These are phyloP conservation scores for Solanum tarijense DNA, from an alignment of 257 asterid species.

Conservation along the genomic window DNA sequence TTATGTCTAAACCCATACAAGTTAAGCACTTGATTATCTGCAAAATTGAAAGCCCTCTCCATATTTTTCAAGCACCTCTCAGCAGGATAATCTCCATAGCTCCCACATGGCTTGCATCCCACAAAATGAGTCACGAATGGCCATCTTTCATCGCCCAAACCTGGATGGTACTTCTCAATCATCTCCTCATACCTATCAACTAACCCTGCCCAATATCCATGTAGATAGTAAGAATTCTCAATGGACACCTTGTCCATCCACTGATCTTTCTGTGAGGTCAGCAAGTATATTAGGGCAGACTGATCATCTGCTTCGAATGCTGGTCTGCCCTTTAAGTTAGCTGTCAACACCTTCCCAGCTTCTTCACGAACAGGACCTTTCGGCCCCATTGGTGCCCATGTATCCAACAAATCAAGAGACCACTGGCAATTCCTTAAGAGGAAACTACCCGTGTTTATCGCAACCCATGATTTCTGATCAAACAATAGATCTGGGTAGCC, in stretches of 20 bases:
- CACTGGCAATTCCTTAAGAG: constrained; percentile 79
- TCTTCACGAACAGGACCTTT: constrained; percentile 82
- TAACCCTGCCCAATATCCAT: constrained; percentile 91
- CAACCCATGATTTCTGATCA: constrained; percentile 85
- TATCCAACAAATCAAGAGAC: constrained; percentile 88
- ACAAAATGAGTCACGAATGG: constrained; percentile 95
- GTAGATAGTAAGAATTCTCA: constrained; percentile 75
- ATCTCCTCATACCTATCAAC: constrained; percentile 90
- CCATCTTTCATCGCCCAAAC: constrained; percentile 95
- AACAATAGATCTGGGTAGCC: constrained; percentile 71
- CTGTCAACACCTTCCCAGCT: constrained; percentile 76
- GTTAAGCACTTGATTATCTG: constrained; percentile 76
- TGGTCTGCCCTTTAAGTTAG: constrained; percentile 82
- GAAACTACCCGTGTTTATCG: constrained; percentile 84
- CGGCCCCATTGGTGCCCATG: constrained; percentile 98
- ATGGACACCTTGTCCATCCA: constrained; percentile 77
- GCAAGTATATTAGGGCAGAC: constrained; percentile 77
- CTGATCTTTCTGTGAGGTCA: constrained; percentile 46
- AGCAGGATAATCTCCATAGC: constrained; percentile 86
- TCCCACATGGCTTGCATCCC: constrained; percentile 94
- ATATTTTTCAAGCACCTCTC: constrained; percentile 84
- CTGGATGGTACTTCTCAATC: constrained; percentile 83
- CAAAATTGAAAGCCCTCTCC: constrained; percentile 95
- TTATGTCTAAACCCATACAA: constrained; percentile 88
- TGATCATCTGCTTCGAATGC: constrained; percentile 94